Percentiles rank a stretch among this genome's conserved stretches.
Conservation (phyloP, 768 basidiomycete genomes). For the Filobasidium floriforme region DNA sequence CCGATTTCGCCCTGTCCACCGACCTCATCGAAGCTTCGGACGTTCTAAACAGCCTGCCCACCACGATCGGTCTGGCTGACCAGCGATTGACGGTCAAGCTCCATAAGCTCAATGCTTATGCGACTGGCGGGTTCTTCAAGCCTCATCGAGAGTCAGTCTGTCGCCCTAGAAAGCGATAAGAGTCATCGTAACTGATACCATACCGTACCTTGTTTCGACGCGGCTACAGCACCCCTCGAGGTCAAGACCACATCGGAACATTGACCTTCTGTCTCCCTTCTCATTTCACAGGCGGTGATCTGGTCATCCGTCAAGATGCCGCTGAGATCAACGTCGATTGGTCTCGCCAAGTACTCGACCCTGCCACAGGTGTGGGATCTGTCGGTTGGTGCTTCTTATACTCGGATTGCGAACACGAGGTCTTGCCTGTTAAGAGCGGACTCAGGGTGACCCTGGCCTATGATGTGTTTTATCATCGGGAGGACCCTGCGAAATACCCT, state of each 20-base stretch:
- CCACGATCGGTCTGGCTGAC: conserved; percentile 7
- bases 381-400: conserved; percentile 49
- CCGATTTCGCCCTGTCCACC: conserved; percentile 2
- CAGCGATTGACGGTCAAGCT: conserved; percentile 9
- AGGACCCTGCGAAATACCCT: too few species aligned
- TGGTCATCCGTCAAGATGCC: conserved; percentile 23
- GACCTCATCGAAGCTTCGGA: conserved; percentile 4
- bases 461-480: conserved; percentile 23
- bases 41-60: conserved; percentile 6
- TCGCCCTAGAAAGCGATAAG: too few species aligned
- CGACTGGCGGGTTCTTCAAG: conserved; percentile 26
- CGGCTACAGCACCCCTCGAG: background rate
- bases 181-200: too few species aligned
- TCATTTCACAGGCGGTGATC: conserved; percentile 22
- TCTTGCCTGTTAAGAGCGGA: conserved; percentile 48
- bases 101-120: conserved; percentile 26
- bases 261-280: conserved; percentile 25
- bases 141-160: conserved; percentile 23
- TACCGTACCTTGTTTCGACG: too few species aligned
- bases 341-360: conserved; percentile 8
- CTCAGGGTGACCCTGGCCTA: conserved; percentile 50
- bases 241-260: conserved; percentile 23
- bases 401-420: conserved; percentile 51
- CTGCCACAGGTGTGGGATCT: background rate
- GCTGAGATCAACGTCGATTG: conserved; percentile 16